phyloP scores from a whole-genome alignment of 352 stramenopile genomes.

The Phytophthora idaei region DNA sequence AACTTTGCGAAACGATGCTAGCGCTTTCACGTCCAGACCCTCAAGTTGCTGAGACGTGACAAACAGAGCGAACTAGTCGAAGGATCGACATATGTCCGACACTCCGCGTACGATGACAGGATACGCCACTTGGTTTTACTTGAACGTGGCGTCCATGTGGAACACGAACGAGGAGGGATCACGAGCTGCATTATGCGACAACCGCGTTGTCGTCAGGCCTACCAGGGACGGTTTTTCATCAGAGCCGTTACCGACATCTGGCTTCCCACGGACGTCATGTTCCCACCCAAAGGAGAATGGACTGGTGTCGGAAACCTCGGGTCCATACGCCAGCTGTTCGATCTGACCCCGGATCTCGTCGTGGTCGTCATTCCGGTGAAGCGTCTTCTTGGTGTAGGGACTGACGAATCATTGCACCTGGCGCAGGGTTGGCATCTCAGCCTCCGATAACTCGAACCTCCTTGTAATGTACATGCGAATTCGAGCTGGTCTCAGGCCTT shows the following conservation, averaged over 20 bases:
- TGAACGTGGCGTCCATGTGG: conserved; percentile 30
- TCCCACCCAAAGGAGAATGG: conserved; percentile 1
- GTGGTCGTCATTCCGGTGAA: background rate
- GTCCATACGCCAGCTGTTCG: background rate
- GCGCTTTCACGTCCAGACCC: background rate
- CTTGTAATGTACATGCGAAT: background rate
- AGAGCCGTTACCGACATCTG: conserved; percentile 5
- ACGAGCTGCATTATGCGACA: background rate
- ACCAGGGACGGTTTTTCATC: conserved; percentile 13
- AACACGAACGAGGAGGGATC: conserved; percentile 9
- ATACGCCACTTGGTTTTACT: conserved; percentile 20
- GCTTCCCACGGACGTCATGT: background rate
- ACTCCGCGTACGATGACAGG: conserved; percentile 19
- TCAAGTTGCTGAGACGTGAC: conserved; percentile 2
- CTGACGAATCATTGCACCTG: conserved; percentile 2
- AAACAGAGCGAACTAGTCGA: conserved; percentile 24
- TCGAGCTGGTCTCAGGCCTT: background rate
- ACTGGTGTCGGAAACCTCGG: background rate
- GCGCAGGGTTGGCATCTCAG: background rate
- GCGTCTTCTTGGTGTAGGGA: background rate
- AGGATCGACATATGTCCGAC: conserved; percentile 19
- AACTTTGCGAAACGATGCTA: background rate
- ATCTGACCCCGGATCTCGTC: background rate
- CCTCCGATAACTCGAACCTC: background rate
- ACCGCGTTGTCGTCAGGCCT: background rate